Evolutionary conservation across 768 basidiomycete genomes (phyloP).

Genomic region (Coprinopsis strossmayeri): DNA sequence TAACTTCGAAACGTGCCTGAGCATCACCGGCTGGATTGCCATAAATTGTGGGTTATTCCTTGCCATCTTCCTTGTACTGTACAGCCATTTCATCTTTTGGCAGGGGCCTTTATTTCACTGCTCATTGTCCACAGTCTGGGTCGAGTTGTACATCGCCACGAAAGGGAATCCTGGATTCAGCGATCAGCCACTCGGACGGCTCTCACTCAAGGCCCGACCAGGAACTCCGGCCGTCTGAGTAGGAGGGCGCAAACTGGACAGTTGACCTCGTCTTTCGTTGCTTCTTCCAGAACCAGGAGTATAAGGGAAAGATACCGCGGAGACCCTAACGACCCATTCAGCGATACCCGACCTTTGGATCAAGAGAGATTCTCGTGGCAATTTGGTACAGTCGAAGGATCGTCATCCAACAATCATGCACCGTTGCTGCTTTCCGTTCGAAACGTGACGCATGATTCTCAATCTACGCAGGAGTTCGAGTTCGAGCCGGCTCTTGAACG

Average conservation of each 20-base stretch:
- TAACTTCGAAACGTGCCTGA: constrained; percentile 37
- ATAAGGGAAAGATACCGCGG: constrained; percentile 8
- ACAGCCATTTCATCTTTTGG: constrained; percentile 4
- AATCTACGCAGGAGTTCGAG: neutral
- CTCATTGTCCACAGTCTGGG: constrained; percentile 55
- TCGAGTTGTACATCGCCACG: constrained; percentile 54
- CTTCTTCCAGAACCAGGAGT: constrained; percentile 11
- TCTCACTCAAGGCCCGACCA: neutral
- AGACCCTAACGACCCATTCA: constrained; percentile 25
- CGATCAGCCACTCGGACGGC: constrained; percentile 32
- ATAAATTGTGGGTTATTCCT: constrained; percentile 40
- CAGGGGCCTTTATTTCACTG: constrained; percentile 52
- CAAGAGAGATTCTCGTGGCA: constrained; percentile 10
- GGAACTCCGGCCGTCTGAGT: neutral
- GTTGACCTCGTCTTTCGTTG: neutral
- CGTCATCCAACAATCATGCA: neutral
- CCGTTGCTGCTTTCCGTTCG: constrained; percentile 4
- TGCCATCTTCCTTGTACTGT: neutral
- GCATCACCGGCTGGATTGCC: constrained; percentile 44
- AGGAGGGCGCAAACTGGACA: constrained; percentile 9
- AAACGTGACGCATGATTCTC: constrained; percentile 2
- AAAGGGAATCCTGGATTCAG: constrained; percentile 48
- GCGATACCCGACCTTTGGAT: constrained; percentile 21
- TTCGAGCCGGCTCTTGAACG: constrained; percentile 1
- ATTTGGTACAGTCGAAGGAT: constrained; percentile 5